phyloP scores from a whole-genome alignment of 129 eudicot species.

The Sambucus nigra region DNA sequence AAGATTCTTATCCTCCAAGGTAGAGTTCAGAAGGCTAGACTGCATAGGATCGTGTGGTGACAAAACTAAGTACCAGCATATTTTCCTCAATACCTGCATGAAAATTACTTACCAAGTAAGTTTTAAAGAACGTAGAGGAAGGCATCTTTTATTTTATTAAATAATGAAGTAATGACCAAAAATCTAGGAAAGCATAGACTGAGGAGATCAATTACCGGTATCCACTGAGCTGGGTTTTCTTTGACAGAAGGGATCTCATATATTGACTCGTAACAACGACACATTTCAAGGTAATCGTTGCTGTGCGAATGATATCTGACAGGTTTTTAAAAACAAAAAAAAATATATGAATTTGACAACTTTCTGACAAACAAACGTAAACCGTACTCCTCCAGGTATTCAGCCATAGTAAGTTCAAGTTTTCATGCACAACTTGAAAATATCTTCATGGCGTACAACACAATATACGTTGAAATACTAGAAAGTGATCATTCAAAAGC shows the following conservation, averaged over 20 bases:
- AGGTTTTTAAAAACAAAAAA: not conserved
- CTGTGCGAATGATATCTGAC: constrained; percentile 65
- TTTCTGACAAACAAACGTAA: not conserved
- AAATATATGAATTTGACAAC: not conserved
- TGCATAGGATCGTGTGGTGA: constrained; percentile 99
- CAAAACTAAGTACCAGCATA: constrained; percentile 81
- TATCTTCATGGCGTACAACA: too few species aligned
- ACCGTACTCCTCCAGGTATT: not conserved
- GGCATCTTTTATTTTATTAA: not conserved
- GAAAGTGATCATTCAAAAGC: too few species aligned
- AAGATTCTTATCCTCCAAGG: constrained; percentile 83
- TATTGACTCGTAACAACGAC: constrained; percentile 86
- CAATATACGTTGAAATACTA: too few species aligned
- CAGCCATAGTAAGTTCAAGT: not conserved
- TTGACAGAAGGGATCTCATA: constrained; percentile 88
- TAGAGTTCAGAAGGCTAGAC: constrained; percentile 82
- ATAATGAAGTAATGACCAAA: not conserved
- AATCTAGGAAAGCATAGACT: not conserved
- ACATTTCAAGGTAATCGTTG: constrained; percentile 90
- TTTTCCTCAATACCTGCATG: constrained; percentile 69
- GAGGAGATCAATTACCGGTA: constrained; percentile 36
- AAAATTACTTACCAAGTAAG: not conserved
- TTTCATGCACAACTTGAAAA: too few species aligned
- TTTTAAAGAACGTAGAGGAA: not conserved
- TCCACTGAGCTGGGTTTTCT: constrained; percentile 78